phyloP scores from a whole-genome alignment of 1,284 basidiomycete genomes.

The Erythrobasidium hasegawianum region DNA sequence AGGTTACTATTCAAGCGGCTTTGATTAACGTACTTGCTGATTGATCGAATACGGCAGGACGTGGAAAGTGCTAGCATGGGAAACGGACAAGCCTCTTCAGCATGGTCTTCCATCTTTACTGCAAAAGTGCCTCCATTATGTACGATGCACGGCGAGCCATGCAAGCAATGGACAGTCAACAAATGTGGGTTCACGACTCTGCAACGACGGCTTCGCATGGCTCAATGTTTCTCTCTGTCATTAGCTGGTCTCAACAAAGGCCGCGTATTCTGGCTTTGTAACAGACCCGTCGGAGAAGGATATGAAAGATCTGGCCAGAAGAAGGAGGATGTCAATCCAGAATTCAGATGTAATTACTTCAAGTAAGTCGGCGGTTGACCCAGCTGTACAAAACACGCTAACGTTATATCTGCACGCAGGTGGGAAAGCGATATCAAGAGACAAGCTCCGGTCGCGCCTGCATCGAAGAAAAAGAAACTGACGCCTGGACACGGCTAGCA shows the following conservation, averaged over 20 bases:
- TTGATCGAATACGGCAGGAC: not conserved
- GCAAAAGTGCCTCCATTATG: slow-evolving; percentile 72
- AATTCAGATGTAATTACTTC: slow-evolving; percentile 78
- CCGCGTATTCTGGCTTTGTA: slow-evolving; percentile 13
- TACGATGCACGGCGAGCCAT: slow-evolving; percentile 67
- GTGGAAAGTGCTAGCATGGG: not conserved
- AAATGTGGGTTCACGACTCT: too few relatives aligned
- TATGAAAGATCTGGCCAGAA: slow-evolving; percentile 55
- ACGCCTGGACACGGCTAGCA: not conserved
- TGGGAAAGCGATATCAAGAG: slow-evolving; percentile 34
- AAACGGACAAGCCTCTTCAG: slow-evolving; percentile 50
- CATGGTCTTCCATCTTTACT: slow-evolving; percentile 70
- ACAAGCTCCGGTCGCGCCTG: not conserved
- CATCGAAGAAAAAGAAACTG: slow-evolving; percentile 5
- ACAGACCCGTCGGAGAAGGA: slow-evolving; percentile 82
- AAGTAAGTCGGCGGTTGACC: slow-evolving; percentile 69
- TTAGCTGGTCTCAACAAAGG: slow-evolving; percentile 31
- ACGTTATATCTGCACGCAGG: not conserved
- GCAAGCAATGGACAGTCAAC: slow-evolving; percentile 79
- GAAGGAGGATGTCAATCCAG: slow-evolving; percentile 80
- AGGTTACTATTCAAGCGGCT: not conserved
- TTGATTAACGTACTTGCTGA: not conserved
- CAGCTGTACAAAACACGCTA: too few relatives aligned
- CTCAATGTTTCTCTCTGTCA: too few relatives aligned
- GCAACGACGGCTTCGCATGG: too few relatives aligned